phyloP scores from a whole-genome alignment of 2,329 filamentous ascomycete genomes.

The Calonectria pauciramosa region DNA sequence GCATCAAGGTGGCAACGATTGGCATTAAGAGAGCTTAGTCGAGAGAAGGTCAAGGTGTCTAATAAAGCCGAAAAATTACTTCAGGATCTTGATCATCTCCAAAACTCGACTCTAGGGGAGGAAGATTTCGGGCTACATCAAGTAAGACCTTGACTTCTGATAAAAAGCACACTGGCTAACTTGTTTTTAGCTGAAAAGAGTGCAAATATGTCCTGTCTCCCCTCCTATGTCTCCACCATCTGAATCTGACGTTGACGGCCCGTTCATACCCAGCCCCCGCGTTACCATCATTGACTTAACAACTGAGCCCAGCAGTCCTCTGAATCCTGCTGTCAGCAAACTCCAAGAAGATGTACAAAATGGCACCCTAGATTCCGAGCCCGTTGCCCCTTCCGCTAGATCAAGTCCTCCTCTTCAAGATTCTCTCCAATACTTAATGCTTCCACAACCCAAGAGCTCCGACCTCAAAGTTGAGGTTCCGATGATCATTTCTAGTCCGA shows the following conservation, averaged over 20 bases:
- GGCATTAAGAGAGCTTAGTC: slow-evolving; percentile 45
- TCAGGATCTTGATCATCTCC: not conserved
- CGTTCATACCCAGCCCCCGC: slow-evolving; percentile 38
- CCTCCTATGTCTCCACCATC: slow-evolving; percentile 47
- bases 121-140: slow-evolving; percentile 21
- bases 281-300: slow-evolving; percentile 45
- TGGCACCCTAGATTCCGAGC: slow-evolving; percentile 40
- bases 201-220: slow-evolving; percentile 38
- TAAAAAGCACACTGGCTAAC: not conserved
- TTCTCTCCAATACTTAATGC: slow-evolving; percentile 1
- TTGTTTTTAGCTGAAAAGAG: not conserved
- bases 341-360: slow-evolving; percentile 23
- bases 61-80: not conserved
- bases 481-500: slow-evolving; percentile 36
- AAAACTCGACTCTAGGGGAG: not conserved
- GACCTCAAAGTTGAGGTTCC: slow-evolving; percentile 42
- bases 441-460: not conserved
- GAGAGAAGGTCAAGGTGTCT: slow-evolving; percentile 31
- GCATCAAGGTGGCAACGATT: slow-evolving; percentile 40
- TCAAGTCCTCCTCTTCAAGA: slow-evolving; percentile 31
- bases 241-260: slow-evolving; percentile 30
- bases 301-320: slow-evolving; percentile 49
- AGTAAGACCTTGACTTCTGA: slow-evolving; percentile 7
- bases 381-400: slow-evolving; percentile 21
- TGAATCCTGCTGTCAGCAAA: not conserved